Percentiles rank a stretch among this genome's conserved stretches.
Conservation (phyloP, 192 early-diverging fungal genomes). For the Linnemannia hyalina region DNA sequence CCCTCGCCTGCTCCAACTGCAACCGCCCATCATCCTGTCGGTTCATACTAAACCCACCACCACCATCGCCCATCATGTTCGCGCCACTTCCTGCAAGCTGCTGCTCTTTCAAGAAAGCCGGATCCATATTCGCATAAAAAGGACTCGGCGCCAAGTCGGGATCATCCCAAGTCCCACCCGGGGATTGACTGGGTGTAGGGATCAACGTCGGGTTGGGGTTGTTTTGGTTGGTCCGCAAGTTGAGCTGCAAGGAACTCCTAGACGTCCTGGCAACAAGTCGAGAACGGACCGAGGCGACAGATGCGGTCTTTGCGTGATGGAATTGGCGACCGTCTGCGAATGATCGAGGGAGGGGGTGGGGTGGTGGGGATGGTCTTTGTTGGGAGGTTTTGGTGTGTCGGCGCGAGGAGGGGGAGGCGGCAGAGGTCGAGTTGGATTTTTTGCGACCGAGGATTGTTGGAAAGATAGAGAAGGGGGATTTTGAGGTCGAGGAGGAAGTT, state of each 20-base stretch:
- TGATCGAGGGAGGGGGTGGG: not conserved
- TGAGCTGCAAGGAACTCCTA: conserved; percentile 24
- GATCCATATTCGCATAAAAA: conserved; percentile 8
- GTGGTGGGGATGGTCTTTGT: not conserved
- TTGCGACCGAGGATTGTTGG: not conserved
- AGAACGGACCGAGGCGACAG: conserved; percentile 21
- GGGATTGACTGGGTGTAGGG: conserved; percentile 3
- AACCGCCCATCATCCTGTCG: conserved; percentile 42
- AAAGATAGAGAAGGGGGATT: not conserved
- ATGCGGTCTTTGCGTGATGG: conserved; percentile 2
- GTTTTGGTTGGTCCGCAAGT: conserved; percentile 17
- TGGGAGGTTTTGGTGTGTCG: conserved; percentile 3
- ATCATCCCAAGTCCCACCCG: conserved; percentile 8
- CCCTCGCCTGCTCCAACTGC: conserved; percentile 39
- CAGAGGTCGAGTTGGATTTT: not conserved
- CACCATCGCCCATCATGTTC: not conserved
- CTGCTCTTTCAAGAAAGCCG: conserved; percentile 10
- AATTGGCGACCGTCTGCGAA: not conserved
- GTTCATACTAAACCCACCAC: not conserved
- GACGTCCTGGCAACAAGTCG: conserved; percentile 8
- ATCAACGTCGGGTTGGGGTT: not conserved
- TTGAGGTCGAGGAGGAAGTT: not conserved
- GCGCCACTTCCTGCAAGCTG: not conserved
- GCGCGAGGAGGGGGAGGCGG: not conserved
- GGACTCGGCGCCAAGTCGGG: conserved; percentile 20